Percentiles rank a stretch among this genome's conserved stretches.
Evolutionary conservation across 768 basidiomycete species (phyloP).

Genomic region (Boletus patriciae): DNA sequence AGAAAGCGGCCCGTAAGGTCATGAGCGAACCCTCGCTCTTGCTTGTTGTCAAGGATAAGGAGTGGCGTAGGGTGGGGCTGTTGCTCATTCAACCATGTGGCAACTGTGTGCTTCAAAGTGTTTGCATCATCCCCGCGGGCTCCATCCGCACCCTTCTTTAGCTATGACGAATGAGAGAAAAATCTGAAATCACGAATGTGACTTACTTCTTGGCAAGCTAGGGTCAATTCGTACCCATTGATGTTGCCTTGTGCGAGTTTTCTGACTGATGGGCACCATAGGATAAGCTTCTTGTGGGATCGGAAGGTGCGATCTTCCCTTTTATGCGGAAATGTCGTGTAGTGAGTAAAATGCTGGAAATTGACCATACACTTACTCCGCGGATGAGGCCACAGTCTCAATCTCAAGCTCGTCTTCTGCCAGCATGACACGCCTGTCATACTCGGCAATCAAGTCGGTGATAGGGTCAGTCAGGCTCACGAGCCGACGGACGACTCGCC

Average conservation of each 20-base stretch:
- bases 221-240: neutral
- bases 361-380: neutral
- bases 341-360: neutral
- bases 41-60: neutral
- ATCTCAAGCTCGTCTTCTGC: neutral
- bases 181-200: neutral
- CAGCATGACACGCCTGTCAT: slow-evolving; percentile 1
- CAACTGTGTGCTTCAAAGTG: neutral
- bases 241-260: neutral
- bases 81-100: slow-evolving; percentile 9
- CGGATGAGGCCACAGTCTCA: neutral
- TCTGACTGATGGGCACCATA: slow-evolving; percentile 7
- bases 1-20: slow-evolving; percentile 9
- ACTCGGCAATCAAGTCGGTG: slow-evolving; percentile 3
- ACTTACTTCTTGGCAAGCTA: slow-evolving; percentile 10
- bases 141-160: slow-evolving; percentile 13
- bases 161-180: neutral
- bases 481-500: slow-evolving; percentile 9
- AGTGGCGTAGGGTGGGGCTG: neutral
- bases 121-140: slow-evolving; percentile 14
- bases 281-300: slow-evolving; percentile 5
- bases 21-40: slow-evolving; percentile 8
- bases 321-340: neutral
- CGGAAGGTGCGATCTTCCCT: slow-evolving; percentile 5
- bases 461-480: slow-evolving; percentile 4